Conservation (phyloP, 164 flowering plant genomes). For the Piper betle region DNA sequence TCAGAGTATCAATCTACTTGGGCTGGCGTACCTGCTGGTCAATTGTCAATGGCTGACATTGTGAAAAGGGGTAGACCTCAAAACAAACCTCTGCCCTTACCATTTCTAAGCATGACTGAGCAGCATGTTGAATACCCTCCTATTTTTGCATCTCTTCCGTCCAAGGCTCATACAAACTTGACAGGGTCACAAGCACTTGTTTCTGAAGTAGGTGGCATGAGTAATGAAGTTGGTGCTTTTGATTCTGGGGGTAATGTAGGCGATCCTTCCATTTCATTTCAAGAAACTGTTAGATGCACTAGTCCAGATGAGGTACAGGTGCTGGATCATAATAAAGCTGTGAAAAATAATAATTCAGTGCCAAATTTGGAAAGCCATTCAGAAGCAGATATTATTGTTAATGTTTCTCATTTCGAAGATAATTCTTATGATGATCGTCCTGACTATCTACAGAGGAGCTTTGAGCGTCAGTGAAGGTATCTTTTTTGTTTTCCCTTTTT, state of each 20-base stretch:
- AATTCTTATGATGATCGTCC: slow-evolving; percentile 26
- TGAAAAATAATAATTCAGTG: slow-evolving; percentile 18
- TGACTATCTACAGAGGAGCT: slow-evolving; percentile 35
- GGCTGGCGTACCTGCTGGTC: slow-evolving; percentile 68
- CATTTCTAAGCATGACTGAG: slow-evolving; percentile 16
- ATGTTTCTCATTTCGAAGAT: slow-evolving; percentile 23
- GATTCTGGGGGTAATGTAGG: slow-evolving; percentile 18
- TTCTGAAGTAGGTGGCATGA: slow-evolving; percentile 6
- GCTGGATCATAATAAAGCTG: slow-evolving; percentile 17
- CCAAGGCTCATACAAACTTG: slow-evolving; percentile 20
- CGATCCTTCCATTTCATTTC: slow-evolving; percentile 8
- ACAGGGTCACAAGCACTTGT: slow-evolving; percentile 22
- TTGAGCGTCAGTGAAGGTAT: slow-evolving; percentile 53
- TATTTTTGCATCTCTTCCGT: slow-evolving; percentile 13
- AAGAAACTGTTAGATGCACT: slow-evolving; percentile 17
- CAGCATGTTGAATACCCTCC: slow-evolving; percentile 23
- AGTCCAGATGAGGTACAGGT: slow-evolving; percentile 31
- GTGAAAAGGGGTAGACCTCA: slow-evolving; percentile 92
- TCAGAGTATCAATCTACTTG: slow-evolving; percentile 63
- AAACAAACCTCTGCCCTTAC: slow-evolving; percentile 26
- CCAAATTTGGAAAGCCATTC: slow-evolving; percentile 30
- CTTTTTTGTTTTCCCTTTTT: not conserved
- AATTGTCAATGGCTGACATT: slow-evolving; percentile 94
- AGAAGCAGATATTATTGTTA: slow-evolving; percentile 34
- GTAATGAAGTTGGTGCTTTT: slow-evolving; percentile 35